Conservation (phyloP, 257 asterid species). For the Primulina huaijiensis region DNA sequence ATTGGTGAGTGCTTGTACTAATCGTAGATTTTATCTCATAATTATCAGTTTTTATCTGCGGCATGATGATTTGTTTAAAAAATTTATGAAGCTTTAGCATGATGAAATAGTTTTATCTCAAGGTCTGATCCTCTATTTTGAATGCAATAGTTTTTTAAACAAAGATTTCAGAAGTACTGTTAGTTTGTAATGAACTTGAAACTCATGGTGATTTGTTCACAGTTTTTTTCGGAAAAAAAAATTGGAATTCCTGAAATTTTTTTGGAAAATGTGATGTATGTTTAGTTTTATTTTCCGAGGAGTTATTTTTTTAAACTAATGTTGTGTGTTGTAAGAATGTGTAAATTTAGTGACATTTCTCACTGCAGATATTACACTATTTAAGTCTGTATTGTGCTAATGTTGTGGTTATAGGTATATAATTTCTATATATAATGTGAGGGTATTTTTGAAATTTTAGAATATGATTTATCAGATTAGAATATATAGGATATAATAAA, state of each 20-base stretch:
- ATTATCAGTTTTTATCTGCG: not conserved
- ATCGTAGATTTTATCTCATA: not conserved
- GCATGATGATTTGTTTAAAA: not conserved
- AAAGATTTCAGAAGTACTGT: not conserved
- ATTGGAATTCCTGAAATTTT: not conserved
- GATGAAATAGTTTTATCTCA: not conserved
- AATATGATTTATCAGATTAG: not conserved
- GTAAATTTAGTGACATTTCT: not conserved
- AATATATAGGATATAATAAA: too few species aligned
- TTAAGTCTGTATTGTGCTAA: not conserved
- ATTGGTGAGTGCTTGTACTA: constrained; percentile 42
- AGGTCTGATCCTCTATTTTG: not conserved
- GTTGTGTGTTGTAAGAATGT: not conserved
- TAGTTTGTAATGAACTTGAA: not conserved
- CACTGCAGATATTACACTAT: not conserved
- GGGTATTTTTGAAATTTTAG: not conserved
- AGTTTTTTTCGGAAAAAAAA: too few species aligned
- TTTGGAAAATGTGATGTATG: not conserved
- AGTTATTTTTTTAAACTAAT: too few species aligned
- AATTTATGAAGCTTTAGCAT: not conserved
- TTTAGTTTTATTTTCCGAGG: not conserved
- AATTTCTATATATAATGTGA: too few species aligned
- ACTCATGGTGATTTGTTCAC: not conserved
- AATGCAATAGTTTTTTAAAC: not conserved
- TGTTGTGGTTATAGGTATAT: too few species aligned